Evolutionary conservation across 1,284 basidiomycete genomes (phyloP), one percentile per base, ranked within the genome.

Genomic region (Puccinia hordei): DNA sequence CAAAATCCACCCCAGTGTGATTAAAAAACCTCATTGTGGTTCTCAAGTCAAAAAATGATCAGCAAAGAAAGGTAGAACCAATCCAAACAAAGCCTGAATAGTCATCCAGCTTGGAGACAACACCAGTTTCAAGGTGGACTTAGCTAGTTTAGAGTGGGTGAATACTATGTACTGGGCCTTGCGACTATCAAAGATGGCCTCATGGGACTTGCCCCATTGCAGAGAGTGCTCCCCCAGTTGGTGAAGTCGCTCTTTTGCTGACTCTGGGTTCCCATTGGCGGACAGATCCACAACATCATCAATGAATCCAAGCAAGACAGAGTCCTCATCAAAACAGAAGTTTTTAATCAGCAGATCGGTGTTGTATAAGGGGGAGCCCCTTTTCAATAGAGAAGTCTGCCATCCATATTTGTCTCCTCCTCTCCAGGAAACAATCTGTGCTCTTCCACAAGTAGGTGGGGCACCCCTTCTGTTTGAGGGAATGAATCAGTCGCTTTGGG

Each of bases 351-450:
- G 55, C 69, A 78, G 41, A 19, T 66, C 63, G 0, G 76, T 24
- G n/a, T 78, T 78, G 51, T 78, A 78, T 3, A 80, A 15, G 38
- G 19, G 73, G 77, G n/a, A 69, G 49, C 0, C 77, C 66, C n/a
- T 78, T 27, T 3, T 38, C 41, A 5, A 79, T 44, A 0, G 24
- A 0, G 38, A 80, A 73, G 13, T 30, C 38, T 24, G n/a, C 22
- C 15, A 0, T 46, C 8, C 8, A 80, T 4, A 0, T 24, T 51
- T 2, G 78, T 80, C 38, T 19, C 22, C 78, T 12, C n/a, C 49
- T 30, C 12, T 63, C 27, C 22, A 80, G n/a, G 35, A 73, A 80
- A 0, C 19, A 15, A 9, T 17, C 15, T 1, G 73, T 73, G 15
- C 65, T 12, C 41, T 12, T 57, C 30, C 30, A 49, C 8, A 73